phyloP scores from a whole-genome alignment of 2,329 filamentous ascomycete species.

The Colletotrichum somersetense region DNA sequence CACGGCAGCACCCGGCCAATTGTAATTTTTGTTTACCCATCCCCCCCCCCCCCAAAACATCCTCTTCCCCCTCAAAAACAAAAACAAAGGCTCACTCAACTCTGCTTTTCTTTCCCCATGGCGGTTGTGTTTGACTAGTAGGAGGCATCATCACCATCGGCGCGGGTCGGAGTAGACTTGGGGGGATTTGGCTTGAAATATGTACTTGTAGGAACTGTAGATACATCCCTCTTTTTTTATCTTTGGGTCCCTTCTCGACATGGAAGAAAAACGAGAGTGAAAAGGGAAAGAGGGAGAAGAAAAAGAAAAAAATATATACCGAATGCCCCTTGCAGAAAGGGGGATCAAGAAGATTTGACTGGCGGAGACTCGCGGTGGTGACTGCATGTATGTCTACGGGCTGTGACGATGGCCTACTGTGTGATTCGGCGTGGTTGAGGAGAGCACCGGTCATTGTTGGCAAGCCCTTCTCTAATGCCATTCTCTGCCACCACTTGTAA shows the following conservation, averaged over 20 bases:
- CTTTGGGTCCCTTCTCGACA: slow-evolving; percentile 15
- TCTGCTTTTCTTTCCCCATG: slow-evolving; percentile 21
- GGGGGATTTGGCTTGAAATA: slow-evolving; percentile 1
- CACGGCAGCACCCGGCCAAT: not conserved
- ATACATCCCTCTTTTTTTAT: slow-evolving; percentile 28
- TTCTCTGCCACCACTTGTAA: not conserved
- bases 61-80: not conserved
- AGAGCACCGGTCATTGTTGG: too few species aligned
- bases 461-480: too few species aligned
- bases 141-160: slow-evolving; percentile 30
- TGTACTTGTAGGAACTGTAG: slow-evolving; percentile 42
- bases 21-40: slow-evolving; percentile 11
- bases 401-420: not conserved
- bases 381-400: too few species aligned
- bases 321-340: not conserved
- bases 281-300: not conserved
- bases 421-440: not conserved
- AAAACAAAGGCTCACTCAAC: slow-evolving; percentile 38
- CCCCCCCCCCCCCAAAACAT: not conserved
- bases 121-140: slow-evolving; percentile 35
- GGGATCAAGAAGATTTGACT: not conserved
- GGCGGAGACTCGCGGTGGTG: not conserved
- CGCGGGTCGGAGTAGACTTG: slow-evolving; percentile 34
- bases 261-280: not conserved
- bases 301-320: not conserved